Conservation (phyloP, 1,284 basidiomycete genomes). For the Mycena sp. region DNA sequence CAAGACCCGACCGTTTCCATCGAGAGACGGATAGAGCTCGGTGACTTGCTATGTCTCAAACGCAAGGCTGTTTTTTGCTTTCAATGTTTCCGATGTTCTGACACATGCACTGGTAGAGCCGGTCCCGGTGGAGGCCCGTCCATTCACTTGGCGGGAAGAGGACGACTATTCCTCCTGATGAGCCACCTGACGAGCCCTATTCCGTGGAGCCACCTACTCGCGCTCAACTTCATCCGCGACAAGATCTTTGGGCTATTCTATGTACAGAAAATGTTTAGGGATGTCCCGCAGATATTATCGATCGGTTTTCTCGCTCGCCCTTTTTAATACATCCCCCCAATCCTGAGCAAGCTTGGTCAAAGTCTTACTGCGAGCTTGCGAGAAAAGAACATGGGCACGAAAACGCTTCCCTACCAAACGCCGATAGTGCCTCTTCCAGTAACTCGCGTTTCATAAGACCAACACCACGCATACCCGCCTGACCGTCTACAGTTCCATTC, state of each 20-base stretch:
- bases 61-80: no score
- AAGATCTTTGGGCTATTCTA: background rate
- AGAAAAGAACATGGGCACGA: constrained; percentile 26
- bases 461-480: constrained; percentile 69
- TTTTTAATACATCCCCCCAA: constrained; percentile 83
- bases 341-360: constrained; percentile 78
- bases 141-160: no score
- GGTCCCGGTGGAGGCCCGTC: no score
- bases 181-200: no score
- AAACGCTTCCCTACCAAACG: constrained; percentile 68
- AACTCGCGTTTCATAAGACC: constrained; percentile 84
- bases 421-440: constrained; percentile 77
- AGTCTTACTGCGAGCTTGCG: constrained; percentile 66
- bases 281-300: constrained; percentile 10
- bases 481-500: constrained; percentile 66
- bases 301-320: constrained; percentile 31
- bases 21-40: no score
- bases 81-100: no score
- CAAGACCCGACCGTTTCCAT: no score
- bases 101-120: no score
- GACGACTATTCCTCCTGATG: no score
- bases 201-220: no score
- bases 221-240: background rate
- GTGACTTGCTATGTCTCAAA: no score
- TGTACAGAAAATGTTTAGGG: constrained; percentile 17